phyloP scores from a whole-genome alignment of 169 alveolate species.

The Cryptosporidium meleagridis region DNA sequence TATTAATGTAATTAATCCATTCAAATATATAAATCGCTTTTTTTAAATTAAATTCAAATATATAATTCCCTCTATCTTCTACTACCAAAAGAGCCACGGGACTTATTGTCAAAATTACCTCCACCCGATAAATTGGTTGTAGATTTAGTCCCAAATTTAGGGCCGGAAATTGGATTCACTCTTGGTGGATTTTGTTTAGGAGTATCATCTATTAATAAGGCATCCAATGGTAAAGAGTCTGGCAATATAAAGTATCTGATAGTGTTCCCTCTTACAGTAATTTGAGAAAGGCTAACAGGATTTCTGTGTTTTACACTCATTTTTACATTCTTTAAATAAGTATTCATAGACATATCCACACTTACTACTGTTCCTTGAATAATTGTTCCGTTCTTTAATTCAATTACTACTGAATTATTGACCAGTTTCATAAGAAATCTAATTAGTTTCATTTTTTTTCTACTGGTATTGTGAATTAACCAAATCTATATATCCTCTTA shows the following conservation, averaged over 20 bases:
- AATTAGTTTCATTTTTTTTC: conserved; percentile 93
- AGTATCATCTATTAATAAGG: conserved; percentile 95
- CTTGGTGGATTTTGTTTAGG: conserved; percentile 90
- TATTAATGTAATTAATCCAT: not conserved
- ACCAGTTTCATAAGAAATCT: conserved; percentile 96
- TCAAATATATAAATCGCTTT: not conserved
- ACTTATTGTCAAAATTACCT: not conserved
- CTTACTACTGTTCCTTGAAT: conserved; percentile 95
- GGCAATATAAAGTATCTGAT: conserved; percentile 96
- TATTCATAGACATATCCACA: conserved; percentile 98
- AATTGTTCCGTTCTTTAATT: conserved; percentile 97
- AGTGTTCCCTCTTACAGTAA: conserved; percentile 94
- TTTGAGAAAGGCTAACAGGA: conserved; percentile 91
- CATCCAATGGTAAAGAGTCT: conserved; percentile 94
- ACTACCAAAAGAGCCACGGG: not conserved
- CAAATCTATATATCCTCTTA: not conserved
- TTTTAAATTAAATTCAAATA: not conserved
- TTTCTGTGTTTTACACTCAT: conserved; percentile 94
- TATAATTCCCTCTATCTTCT: not conserved
- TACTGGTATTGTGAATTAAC: not conserved
- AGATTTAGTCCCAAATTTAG: not conserved
- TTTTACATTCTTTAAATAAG: conserved; percentile 96
- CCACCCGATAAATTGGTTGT: not conserved
- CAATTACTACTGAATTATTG: conserved; percentile 96
- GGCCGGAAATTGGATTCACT: conserved; percentile 69